Evolutionary conservation across 768 basidiomycete species (phyloP), one percentile per base, ranked within the genome.

Genomic region (Podaxis carcinomalis): DNA sequence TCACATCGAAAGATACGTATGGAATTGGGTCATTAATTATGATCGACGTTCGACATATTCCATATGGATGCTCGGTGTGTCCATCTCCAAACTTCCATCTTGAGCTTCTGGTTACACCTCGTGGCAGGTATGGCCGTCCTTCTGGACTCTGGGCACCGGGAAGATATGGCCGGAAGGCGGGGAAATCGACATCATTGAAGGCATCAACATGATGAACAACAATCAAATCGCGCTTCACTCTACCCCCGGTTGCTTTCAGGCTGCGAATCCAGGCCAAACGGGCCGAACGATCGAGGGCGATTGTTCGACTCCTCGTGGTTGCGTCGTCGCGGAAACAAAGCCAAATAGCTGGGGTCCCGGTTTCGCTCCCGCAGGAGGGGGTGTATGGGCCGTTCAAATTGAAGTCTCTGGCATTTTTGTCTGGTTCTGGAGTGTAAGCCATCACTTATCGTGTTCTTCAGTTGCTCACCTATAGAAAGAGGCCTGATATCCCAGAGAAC

Each of bases 201-300:
- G 84, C 9, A 90, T 95, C 64, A 95, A 96, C 73, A 66, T 81
- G 54, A 83, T 87, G 72, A 72, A 75, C 6, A 74, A 78, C 64
- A 92, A 92, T 65, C 90, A 92, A 68, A 84, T 89, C 74, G 83
- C 92, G 0, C 73, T 95, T n/a, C 93, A 95, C 69, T 89, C 91
- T 0, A 79, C 70, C 0, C 68, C 68, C 2, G 80, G 80, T 2
- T 82, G 80, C 64, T 63, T 68, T 10, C 76, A 77, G 51, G 64
- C 63, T 69, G 63, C 71, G 68, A 62, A 76, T 66, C 53, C 74
- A 63, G 35, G 70, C 69, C 70, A 84, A 77, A 73, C 80, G 14
- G 87, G 87, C 36, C 74, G 68, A 3, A 77, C 83, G 0, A 68
- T 81, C 39, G 80, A 83, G 51, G 76, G 74, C 1, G 80, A 90